These are phyloP conservation scores for Alloteropsis angusta DNA, from an alignment of 202 grass and related monocot species.

Conservation along the genomic window DNA sequence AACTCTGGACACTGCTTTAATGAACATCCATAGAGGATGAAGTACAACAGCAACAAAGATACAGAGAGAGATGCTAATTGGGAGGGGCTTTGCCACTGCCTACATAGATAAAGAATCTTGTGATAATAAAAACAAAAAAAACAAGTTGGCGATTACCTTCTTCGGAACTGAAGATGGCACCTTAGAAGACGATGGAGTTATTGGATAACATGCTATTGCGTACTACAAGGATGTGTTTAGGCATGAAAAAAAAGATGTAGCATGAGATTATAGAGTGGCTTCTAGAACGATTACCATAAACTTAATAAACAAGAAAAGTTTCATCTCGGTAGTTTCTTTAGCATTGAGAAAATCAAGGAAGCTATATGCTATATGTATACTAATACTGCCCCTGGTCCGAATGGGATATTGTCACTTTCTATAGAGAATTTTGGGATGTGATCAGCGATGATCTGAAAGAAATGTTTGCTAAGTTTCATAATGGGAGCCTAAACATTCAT, in stretches of 20 bases:
- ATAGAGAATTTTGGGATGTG: neutral
- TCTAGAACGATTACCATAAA: neutral
- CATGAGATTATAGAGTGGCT: neutral
- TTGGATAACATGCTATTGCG: neutral
- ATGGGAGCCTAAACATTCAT: neutral
- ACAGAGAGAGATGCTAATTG: neutral
- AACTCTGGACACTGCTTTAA: neutral
- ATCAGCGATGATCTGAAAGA: neutral
- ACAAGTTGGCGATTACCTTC: neutral
- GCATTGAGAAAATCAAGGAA: neutral
- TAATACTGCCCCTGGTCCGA: neutral
- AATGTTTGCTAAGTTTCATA: neutral
- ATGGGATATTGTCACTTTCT: neutral
- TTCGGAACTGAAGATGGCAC: neutral
- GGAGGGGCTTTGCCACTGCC: neutral
- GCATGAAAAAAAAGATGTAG: neutral
- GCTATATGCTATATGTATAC: neutral
- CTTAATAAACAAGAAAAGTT: neutral
- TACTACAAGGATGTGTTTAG: neutral
- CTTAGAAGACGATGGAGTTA: neutral
- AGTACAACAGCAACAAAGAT: neutral
- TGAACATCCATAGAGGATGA: neutral
- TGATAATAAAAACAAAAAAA: no score
- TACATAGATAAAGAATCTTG: neutral
- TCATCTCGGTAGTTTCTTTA: neutral